A percentile compares a stretch with the other conserved stretches of the same genome.
These are phyloP conservation scores for Petrea volubilis DNA, from an alignment of 257 asterid species.

Conservation along the genomic window DNA sequence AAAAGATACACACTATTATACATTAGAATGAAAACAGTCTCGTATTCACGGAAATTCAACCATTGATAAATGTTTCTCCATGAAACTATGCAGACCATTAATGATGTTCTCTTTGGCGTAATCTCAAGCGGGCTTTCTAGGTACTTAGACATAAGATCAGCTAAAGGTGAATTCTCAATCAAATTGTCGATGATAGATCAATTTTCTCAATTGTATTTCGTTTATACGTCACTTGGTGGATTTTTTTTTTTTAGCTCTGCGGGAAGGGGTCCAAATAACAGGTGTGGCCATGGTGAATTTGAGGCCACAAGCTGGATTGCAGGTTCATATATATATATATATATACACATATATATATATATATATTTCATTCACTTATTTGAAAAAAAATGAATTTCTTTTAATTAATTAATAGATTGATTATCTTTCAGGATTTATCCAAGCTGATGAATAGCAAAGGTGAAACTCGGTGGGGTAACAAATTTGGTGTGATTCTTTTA, in stretches of 20 bases:
- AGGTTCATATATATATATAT: too few relatives aligned
- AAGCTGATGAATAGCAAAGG: constrained; percentile 39
- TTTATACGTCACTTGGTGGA: too few relatives aligned
- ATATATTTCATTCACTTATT: neutral
- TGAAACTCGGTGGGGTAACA: constrained; percentile 58
- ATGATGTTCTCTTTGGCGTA: constrained; percentile 84
- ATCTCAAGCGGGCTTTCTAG: constrained; percentile 69
- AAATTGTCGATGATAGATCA: too few relatives aligned
- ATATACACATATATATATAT: neutral
- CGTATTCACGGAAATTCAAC: too few relatives aligned
- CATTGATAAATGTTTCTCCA: too few relatives aligned
- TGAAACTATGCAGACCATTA: constrained; percentile 64
- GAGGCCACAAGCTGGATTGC: constrained; percentile 66
- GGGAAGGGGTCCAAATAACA: constrained; percentile 68
- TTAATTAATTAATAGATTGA: too few relatives aligned
- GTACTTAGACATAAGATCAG: constrained; percentile 53
- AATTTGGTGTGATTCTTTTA: constrained; percentile 67
- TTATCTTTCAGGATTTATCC: constrained; percentile 48
- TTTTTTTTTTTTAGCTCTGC: too few relatives aligned
- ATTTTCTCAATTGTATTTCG: too few relatives aligned
- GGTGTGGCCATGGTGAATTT: constrained; percentile 83
- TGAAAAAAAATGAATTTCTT: neutral
- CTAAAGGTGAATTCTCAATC: constrained; percentile 60
- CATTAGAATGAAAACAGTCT: too few relatives aligned
- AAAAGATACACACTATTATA: too few relatives aligned